Evolutionary conservation across 768 basidiomycete species (phyloP), one percentile per base, ranked within the genome.

Genomic region (Amanita molliuscula): DNA sequence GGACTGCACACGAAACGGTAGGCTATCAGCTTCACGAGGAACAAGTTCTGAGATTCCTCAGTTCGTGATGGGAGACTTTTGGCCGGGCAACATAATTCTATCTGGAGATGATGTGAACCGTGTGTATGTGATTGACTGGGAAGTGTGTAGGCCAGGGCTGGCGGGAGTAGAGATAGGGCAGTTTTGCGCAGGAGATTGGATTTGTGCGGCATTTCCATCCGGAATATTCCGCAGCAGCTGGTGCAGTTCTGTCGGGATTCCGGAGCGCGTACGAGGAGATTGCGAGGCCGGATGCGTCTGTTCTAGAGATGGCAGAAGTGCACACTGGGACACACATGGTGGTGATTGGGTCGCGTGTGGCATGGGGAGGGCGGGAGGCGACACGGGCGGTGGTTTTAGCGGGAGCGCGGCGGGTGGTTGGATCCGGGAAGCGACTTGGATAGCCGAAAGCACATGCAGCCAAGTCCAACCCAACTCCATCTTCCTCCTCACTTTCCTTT

Each of bases 401-500:
- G 53, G 82, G 82, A 0, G 66, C 77, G 20, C 61, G 68, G 31
- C 61, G 73, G 37, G 49, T 82, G 18, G 56, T 64, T 16, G 38
- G 28, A 34, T 50, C 49, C 49, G 49, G 44, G 15, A 18, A 25
- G 31, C 49, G 56, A 54, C 13, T 53, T 49, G 10, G 37, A 72
- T 34, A 56, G 54, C 49, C 41, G 49, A 50, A 33, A 21, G 29
- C 40, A 56, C 56, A 69, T 67, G 65, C 80, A 79, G 71, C 68
- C 77, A 55, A 77, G 74, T 61, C 72, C 82, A 53, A 91, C 93
- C 8, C 77, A 84, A 46, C 73, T 96, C 45, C 77, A 76, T 64
- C 75, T 95, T 8, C 91, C 93, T 2, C 66, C 74, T 23, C 67
- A 70, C n/a, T 78, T 95, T 36, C 87, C 92, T 2, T 98, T 81